Base-by-base conservation (phyloP, 192 early-diverging fungal species). In the Chytriomyces sp. region DNA sequence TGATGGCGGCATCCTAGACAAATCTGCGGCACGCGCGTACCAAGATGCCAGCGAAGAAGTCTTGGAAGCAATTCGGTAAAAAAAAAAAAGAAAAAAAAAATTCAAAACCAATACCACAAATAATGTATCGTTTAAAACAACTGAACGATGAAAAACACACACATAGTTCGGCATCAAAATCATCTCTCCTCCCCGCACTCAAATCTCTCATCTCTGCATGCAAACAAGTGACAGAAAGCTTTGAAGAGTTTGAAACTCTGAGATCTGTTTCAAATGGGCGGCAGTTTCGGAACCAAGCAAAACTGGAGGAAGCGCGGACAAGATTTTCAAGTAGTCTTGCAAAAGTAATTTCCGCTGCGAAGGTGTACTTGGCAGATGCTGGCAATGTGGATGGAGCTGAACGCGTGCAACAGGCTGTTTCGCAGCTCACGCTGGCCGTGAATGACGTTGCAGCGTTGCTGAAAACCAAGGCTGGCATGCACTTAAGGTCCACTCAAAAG, bases 141-240 rank as follows among this genome's bases (percentile, higher is more conserved):
- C n/a, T n/a, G n/a, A n/a, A n/a, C n/a, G n/a, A n/a, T n/a, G n/a
- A n/a, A n/a, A n/a, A n/a, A n/a, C n/a, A n/a, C n/a, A 10, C 50
- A 16, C n/a, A 16, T 0, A 57, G 24, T 9, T 10, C 44, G 35
- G 10, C 43, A 28, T 46, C 65, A 35, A 35, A 35, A 0, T 11
- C 69, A 13, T n/a, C 71, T 20, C 43, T 73, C 35, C 53, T 73
- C 18, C 71, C 57, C 1, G 53, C 71, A 16, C 71, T 73, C n/a
- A 73, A 73, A 62, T 10, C 10, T 8, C 35, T 47, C 18, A 50
- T 73, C 9, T 23, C 59, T 5, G 71, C 71, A 28, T 50, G 50
- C 18, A 73, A 73, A 47, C 71, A 73, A 45, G 71, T 35, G 0
- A 73, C 71, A n/a, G 71, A 73, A 46, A 10, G n/a, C 18, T 45